Conservation (phyloP, 2,329 filamentous ascomycete genomes). For the Alternaria sp. region DNA sequence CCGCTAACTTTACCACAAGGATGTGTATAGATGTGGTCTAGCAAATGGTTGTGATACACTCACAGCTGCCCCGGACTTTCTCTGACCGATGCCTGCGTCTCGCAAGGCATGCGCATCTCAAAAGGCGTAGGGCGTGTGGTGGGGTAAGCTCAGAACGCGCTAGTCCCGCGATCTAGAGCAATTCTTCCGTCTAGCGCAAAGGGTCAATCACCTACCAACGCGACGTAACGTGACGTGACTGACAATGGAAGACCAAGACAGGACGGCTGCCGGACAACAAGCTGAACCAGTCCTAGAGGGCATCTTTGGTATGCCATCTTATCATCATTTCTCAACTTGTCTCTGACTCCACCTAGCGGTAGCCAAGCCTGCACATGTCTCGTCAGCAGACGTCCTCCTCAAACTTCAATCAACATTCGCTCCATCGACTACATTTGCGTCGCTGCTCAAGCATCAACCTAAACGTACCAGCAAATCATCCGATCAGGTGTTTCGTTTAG, state of each 20-base stretch:
- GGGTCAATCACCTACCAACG: neutral
- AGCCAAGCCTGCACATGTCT: slow-evolving; percentile 33
- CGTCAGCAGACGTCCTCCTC: slow-evolving; percentile 34
- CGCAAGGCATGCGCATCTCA: neutral
- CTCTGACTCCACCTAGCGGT: slow-evolving; percentile 23
- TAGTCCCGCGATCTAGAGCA: slow-evolving; percentile 8
- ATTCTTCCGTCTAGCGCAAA: slow-evolving; percentile 4
- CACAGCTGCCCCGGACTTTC: neutral
- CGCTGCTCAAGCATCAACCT: slow-evolving; percentile 27
- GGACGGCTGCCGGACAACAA: neutral
- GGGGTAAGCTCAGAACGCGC: neutral
- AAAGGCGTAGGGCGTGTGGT: slow-evolving; percentile 19
- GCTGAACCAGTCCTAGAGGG: slow-evolving; percentile 28
- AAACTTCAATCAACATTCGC: slow-evolving; percentile 36
- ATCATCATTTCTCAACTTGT: too few relatives aligned
- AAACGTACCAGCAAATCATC: slow-evolving; percentile 31
- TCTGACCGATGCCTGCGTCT: neutral
- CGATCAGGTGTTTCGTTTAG: slow-evolving; percentile 38
- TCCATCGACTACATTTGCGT: slow-evolving; percentile 26
- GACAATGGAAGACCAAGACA: slow-evolving; percentile 6
- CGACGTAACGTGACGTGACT: slow-evolving; percentile 4
- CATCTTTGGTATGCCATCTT: slow-evolving; percentile 29
- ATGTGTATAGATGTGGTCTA: neutral
- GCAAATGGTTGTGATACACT: neutral
- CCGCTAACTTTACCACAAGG: neutral